Percentiles rank a stretch among this genome's conserved stretches.
These are phyloP conservation scores for Azolla pinnata DNA, from an alignment of 75 land plant genomes.

Conservation along the genomic window DNA sequence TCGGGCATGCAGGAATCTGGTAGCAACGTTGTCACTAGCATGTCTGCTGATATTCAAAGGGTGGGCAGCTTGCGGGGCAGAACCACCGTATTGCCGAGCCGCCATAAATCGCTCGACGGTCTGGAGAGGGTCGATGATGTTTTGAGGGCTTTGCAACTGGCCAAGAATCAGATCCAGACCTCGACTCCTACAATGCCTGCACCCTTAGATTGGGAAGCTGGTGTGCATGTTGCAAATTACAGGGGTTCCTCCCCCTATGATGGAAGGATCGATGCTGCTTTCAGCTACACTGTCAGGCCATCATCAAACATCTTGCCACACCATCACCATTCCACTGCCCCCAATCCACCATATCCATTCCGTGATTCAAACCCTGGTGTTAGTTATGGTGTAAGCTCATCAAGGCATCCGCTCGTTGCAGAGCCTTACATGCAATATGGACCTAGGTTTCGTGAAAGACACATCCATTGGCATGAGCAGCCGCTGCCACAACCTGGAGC, in stretches of 20 bases:
- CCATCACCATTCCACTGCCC: neutral
- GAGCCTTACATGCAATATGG: neutral
- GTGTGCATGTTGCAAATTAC: neutral
- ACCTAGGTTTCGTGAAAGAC: neutral
- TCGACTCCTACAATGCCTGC: neutral
- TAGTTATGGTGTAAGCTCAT: neutral
- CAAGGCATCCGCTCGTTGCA: neutral
- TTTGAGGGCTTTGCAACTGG: constrained; percentile 15
- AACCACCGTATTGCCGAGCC: too few species aligned
- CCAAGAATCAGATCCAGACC: constrained; percentile 14
- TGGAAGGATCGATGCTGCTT: too few species aligned
- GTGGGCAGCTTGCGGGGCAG: too few species aligned
- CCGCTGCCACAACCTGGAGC: too few species aligned
- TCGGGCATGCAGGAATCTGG: too few species aligned
- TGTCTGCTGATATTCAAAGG: too few species aligned
- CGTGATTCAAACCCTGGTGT: neutral
- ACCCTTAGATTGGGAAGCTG: neutral
- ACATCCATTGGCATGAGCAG: neutral
- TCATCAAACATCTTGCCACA: neutral
- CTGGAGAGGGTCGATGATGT: constrained; percentile 9
- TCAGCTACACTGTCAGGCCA: neutral
- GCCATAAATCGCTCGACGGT: neutral
- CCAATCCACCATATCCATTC: neutral
- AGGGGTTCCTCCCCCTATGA: neutral
- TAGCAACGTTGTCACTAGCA: too few species aligned